Evolutionary conservation across 2,329 filamentous ascomycete species (phyloP).

Genomic region (Neonectria magnoliae): DNA sequence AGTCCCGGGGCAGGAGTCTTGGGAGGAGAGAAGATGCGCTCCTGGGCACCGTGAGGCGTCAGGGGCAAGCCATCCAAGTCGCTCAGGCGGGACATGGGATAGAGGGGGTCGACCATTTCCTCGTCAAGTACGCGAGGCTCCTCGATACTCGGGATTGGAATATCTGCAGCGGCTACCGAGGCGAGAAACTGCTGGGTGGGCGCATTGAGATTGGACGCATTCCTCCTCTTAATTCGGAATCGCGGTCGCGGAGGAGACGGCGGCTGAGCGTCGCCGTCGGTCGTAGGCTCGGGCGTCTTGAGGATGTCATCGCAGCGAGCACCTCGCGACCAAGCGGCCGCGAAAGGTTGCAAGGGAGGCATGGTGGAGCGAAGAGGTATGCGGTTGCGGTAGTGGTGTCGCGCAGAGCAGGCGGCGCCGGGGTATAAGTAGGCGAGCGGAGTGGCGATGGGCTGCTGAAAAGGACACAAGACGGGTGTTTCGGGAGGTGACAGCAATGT

Average conservation of each 20-base stretch:
- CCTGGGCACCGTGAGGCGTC: conserved; percentile 45
- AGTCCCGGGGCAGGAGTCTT: conserved; percentile 66
- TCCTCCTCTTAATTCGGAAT: conserved; percentile 65
- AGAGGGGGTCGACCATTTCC: conserved; percentile 53
- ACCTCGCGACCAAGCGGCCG: conserved; percentile 56
- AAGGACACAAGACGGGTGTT: conserved; percentile 32
- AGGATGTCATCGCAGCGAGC: conserved; percentile 54
- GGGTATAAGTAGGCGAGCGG: conserved; percentile 31
- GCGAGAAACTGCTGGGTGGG: conserved; percentile 74
- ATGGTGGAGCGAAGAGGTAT: conserved; percentile 47
- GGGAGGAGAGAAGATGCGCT: conserved; percentile 62
- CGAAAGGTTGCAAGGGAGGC: conserved; percentile 58
- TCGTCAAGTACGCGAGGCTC: conserved; percentile 59
- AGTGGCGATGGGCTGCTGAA: conserved; percentile 21
- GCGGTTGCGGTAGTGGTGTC: conserved; percentile 30
- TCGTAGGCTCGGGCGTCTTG: conserved; percentile 63
- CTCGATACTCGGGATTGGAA: conserved; percentile 73
- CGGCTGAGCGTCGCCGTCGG: conserved; percentile 48
- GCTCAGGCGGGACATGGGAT: conserved; percentile 48
- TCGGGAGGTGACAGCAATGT: conserved; percentile 38
- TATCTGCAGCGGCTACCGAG: conserved; percentile 71
- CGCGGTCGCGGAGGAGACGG: conserved; percentile 64
- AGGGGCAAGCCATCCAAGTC: conserved; percentile 47
- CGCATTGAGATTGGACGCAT: conserved; percentile 62
- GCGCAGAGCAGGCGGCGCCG: conserved; percentile 19